A percentile compares a stretch with the other conserved stretches of the same genome.
phyloP scores from a whole-genome alignment of 768 basidiomycete genomes.

The Lactifluus rugatus region DNA sequence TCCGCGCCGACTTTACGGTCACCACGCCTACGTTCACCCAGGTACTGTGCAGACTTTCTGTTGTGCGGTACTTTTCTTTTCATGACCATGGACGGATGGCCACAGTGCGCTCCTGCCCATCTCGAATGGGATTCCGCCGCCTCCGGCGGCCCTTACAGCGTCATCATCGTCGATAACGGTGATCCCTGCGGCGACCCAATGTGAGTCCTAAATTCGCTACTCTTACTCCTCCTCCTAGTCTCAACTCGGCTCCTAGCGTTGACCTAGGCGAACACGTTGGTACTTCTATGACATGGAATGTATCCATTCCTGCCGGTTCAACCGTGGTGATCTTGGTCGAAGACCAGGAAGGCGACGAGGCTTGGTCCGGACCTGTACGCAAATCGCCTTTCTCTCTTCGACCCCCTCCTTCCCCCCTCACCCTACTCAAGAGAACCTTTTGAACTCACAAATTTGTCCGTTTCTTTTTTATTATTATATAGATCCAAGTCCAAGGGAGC shows the following conservation, averaged over 20 bases:
- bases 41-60: slow-evolving; percentile 31
- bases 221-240: background rate
- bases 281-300: slow-evolving; percentile 37
- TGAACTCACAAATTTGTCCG: too few species aligned
- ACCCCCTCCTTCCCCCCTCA: too few species aligned
- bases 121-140: slow-evolving; percentile 50
- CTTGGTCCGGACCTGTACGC: slow-evolving; percentile 34
- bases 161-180: slow-evolving; percentile 41
- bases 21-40: slow-evolving; percentile 42
- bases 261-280: slow-evolving; percentile 45
- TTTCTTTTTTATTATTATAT: too few species aligned
- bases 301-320: slow-evolving; percentile 37
- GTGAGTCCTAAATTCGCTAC: slow-evolving; percentile 31
- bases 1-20: slow-evolving; percentile 45
- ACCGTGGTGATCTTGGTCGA: slow-evolving; percentile 42
- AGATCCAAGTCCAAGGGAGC: too few species aligned
- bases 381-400: too few species aligned
- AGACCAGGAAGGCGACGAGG: slow-evolving; percentile 47
- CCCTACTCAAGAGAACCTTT: too few species aligned
- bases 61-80: background rate
- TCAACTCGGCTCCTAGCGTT: slow-evolving; percentile 29
- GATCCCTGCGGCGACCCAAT: slow-evolving; percentile 52
- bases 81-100: background rate
- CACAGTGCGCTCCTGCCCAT: slow-evolving; percentile 42
- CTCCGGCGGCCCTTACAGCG: slow-evolving; percentile 42